Evolutionary conservation across 306 rosid species (phyloP).

Genomic region (Crataegus laevigata): DNA sequence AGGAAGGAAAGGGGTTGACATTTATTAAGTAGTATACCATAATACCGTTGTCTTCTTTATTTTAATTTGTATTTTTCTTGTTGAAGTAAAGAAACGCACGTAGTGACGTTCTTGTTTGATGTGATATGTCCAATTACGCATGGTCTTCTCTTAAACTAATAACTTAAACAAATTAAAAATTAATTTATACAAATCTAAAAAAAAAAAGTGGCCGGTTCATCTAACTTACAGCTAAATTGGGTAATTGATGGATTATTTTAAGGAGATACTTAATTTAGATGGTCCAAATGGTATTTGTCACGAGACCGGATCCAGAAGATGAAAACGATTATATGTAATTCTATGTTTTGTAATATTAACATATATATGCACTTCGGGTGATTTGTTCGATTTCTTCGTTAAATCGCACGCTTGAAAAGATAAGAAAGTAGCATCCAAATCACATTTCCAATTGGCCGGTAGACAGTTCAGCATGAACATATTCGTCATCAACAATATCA

Average conservation of each 20-base stretch:
- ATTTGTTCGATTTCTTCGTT: neutral
- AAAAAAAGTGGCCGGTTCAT: neutral
- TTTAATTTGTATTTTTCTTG: neutral
- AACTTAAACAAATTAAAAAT: neutral
- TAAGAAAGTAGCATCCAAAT: conserved; percentile 17
- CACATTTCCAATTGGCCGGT: conserved; percentile 5
- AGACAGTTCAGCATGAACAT: neutral
- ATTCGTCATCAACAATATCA: neutral
- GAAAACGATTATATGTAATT: neutral
- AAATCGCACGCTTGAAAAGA: conserved; percentile 6
- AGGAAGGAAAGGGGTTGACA: too few relatives aligned
- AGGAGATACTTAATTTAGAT: neutral
- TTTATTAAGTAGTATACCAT: too few relatives aligned
- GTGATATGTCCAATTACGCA: neutral
- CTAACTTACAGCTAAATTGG: neutral
- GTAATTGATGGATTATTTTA: neutral
- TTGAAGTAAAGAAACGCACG: neutral
- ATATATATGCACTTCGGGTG: too few relatives aligned
- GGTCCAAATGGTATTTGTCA: neutral
- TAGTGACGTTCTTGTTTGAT: neutral
- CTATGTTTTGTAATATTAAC: neutral
- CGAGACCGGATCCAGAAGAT: neutral
- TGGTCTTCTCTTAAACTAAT: neutral
- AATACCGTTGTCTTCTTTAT: too few relatives aligned
- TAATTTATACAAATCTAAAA: neutral